A percentile compares a stretch with the other conserved stretches of the same genome.
phyloP scores from a whole-genome alignment of 805 yeast genomes.

The Wickerhamiella alocasiicola region DNA sequence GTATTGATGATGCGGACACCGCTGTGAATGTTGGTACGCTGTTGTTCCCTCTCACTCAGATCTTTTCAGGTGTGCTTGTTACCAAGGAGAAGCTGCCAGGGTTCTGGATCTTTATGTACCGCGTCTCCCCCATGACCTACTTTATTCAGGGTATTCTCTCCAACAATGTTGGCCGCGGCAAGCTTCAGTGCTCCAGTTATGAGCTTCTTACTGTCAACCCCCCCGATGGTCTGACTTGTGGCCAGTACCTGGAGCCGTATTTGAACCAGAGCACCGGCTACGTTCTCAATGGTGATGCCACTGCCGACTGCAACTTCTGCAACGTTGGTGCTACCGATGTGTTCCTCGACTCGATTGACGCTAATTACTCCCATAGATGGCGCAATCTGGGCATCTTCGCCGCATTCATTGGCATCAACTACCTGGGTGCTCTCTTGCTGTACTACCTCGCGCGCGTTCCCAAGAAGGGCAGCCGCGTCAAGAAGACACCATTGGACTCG shows the following conservation, averaged over 20 bases:
- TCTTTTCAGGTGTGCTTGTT: conserved; percentile 62
- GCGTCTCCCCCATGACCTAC: conserved; percentile 58
- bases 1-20: conserved; percentile 55
- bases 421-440: conserved; percentile 23
- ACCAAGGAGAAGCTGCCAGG: conserved; percentile 50
- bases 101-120: conserved; percentile 78
- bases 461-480: conserved; percentile 20
- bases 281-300: conserved; percentile 39
- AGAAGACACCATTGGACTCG: conserved; percentile 10
- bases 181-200: conserved; percentile 36
- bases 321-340: conserved; percentile 31
- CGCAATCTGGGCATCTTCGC: conserved; percentile 53
- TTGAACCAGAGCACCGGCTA: conserved; percentile 42
- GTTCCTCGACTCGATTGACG: conserved; percentile 33
- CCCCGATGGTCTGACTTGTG: conserved; percentile 54
- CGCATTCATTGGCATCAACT: conserved; percentile 47
- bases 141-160: conserved; percentile 46
- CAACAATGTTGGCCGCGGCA: conserved; percentile 37
- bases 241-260: conserved; percentile 37
- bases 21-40: conserved; percentile 52
- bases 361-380: conserved; percentile 41
- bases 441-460: conserved; percentile 27
- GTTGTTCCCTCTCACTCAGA: conserved; percentile 43
- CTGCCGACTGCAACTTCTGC: conserved; percentile 34
- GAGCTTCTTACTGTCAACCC: conserved; percentile 44